A percentile compares a stretch with the other conserved stretches of the same genome.
These are phyloP conservation scores for Apiospora malaysiana DNA, from an alignment of 2,329 filamentous ascomycete species.

Conservation along the genomic window DNA sequence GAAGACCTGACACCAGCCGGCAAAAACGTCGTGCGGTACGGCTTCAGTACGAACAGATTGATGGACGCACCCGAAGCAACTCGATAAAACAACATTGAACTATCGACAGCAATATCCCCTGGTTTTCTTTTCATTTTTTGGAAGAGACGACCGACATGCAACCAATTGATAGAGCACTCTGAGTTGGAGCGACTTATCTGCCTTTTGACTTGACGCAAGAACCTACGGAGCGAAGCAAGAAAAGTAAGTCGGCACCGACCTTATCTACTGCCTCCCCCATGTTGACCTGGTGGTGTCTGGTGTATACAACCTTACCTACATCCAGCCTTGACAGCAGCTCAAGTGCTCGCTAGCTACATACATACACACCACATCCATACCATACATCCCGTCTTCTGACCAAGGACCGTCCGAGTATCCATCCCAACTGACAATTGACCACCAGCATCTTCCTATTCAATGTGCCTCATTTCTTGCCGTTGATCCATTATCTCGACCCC, in stretches of 20 bases:
- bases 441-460: constrained; percentile 9
- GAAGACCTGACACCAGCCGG: constrained; percentile 9
- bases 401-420: constrained; percentile 1
- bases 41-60: background rate
- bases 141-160: background rate
- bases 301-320: background rate
- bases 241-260: constrained; percentile 9
- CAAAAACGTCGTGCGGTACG: constrained; percentile 7
- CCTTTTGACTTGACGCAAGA: too few species aligned
- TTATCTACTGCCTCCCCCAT: background rate
- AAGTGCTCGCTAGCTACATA: background rate
- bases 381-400: background rate
- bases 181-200: too few species aligned
- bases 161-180: too few species aligned
- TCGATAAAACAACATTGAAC: background rate
- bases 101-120: background rate
- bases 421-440: constrained; percentile 10
- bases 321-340: constrained; percentile 1
- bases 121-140: too few species aligned
- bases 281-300: background rate
- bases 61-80: constrained; percentile 2
- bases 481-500: constrained; percentile 11
- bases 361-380: background rate
- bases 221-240: background rate
- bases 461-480: background rate